phyloP scores from a whole-genome alignment of 108 stramenopile genomes.

The Skeletonema tropicum region DNA sequence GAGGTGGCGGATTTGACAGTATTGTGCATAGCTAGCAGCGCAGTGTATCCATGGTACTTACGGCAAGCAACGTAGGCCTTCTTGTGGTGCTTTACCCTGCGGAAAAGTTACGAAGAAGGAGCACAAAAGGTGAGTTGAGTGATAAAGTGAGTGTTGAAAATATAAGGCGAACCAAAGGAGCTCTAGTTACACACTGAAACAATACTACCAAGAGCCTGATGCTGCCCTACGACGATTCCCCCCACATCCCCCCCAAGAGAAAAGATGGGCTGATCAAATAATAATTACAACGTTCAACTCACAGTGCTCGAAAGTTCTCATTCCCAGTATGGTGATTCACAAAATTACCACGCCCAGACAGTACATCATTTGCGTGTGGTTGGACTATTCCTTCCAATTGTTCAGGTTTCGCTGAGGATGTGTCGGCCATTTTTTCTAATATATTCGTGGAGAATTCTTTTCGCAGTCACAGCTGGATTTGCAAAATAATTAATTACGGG shows the following conservation, averaged over 20 bases:
- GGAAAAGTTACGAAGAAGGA: constrained; percentile 1
- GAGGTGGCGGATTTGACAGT: background rate
- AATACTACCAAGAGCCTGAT: background rate
- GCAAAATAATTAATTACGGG: background rate
- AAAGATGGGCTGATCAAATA: background rate
- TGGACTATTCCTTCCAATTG: constrained; percentile 50
- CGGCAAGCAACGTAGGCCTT: constrained; percentile 74
- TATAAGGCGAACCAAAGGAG: background rate
- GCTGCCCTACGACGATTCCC: background rate
- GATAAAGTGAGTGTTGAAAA: background rate
- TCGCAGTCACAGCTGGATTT: background rate
- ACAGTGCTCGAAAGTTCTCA: constrained; percentile 75
- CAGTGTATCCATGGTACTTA: constrained; percentile 14
- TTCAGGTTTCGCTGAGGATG: constrained; percentile 6
- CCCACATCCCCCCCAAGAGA: background rate
- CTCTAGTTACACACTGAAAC: background rate
- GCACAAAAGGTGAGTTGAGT: background rate
- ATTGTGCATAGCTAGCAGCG: no score
- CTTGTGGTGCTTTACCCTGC: constrained; percentile 73
- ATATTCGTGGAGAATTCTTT: background rate
- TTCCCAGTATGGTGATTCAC: constrained; percentile 87
- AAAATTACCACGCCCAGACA: constrained; percentile 84
- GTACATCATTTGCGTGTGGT: constrained; percentile 76
- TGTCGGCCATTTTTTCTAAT: background rate
- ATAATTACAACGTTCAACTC: constrained; percentile 8